Evolutionary conservation across 177 flowering plant genomes (phyloP).

Genomic region (Vitis hybrid): DNA sequence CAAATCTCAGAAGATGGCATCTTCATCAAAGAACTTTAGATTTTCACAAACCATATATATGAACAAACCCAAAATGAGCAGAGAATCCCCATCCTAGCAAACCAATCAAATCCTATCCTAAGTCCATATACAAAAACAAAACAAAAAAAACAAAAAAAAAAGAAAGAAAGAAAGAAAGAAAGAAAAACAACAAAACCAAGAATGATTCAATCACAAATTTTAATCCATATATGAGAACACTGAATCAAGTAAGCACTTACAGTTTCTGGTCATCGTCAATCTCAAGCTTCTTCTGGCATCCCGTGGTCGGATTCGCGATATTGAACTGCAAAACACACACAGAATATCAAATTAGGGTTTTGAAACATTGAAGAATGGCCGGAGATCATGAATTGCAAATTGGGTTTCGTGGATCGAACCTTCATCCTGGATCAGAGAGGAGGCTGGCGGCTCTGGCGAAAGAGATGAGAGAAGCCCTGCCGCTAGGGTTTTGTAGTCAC

Average conservation of each 20-base stretch:
- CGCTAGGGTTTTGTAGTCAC: background rate
- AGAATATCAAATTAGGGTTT: background rate
- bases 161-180: no score
- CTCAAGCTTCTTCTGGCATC: slow-evolving; percentile 34
- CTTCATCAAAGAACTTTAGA: no score
- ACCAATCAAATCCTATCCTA: no score
- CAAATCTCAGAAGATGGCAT: no score
- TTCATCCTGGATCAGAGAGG: slow-evolving; percentile 9
- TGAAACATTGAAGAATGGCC: background rate
- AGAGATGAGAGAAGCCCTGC: background rate
- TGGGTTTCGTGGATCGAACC: background rate
- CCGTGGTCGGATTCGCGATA: slow-evolving; percentile 32
- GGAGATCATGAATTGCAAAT: background rate
- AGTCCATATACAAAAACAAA: background rate
- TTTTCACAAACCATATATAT: no score
- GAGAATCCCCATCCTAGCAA: no score
- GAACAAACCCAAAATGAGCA: no score
- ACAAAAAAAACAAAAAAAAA: no score
- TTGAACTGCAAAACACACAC: slow-evolving; percentile 20
- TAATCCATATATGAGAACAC: background rate
- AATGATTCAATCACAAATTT: no score
- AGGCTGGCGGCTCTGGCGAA: background rate
- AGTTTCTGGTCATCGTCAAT: slow-evolving; percentile 34
- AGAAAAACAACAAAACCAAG: no score
- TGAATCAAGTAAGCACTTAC: slow-evolving; percentile 11